phyloP scores from a whole-genome alignment of 805 yeast genomes.

The Ogataea siamensis region DNA sequence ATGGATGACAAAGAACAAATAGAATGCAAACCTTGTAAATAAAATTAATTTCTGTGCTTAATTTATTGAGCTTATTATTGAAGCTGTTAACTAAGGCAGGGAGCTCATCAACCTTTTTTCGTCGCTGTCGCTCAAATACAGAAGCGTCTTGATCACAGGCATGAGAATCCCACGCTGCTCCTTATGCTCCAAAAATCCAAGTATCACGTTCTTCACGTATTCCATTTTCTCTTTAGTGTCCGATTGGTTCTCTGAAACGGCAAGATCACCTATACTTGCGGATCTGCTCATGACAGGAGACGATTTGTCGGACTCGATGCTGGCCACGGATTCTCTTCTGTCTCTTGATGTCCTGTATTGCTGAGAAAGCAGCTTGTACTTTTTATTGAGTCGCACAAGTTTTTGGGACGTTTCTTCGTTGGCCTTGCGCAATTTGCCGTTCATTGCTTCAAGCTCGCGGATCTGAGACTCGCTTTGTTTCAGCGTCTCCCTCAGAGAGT shows the following conservation, averaged over 20 bases:
- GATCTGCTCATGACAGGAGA: conserved; percentile 27
- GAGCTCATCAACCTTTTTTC: conserved; percentile 69
- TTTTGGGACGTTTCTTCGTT: conserved; percentile 70
- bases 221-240: conserved; percentile 54
- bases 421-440: conserved; percentile 51
- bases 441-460: conserved; percentile 54
- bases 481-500: conserved; percentile 53
- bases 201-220: conserved; percentile 82
- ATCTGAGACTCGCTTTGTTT: conserved; percentile 48
- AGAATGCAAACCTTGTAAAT: conserved; percentile 19
- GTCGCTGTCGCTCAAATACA: conserved; percentile 68
- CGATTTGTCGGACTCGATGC: conserved; percentile 20
- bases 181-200: conserved; percentile 86
- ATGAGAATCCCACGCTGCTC: conserved; percentile 85
- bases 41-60: not conserved
- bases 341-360: conserved; percentile 46
- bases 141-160: conserved; percentile 79
- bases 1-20: conserved; percentile 60
- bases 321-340: conserved; percentile 21
- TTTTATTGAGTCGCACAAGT: conserved; percentile 65
- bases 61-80: not conserved
- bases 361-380: conserved; percentile 60
- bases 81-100: conserved; percentile 22
- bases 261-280: conserved; percentile 15
- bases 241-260: conserved; percentile 12